Evolutionary conservation across 2,329 filamentous ascomycete species (phyloP).

Genomic region (Penicillium sp.): DNA sequence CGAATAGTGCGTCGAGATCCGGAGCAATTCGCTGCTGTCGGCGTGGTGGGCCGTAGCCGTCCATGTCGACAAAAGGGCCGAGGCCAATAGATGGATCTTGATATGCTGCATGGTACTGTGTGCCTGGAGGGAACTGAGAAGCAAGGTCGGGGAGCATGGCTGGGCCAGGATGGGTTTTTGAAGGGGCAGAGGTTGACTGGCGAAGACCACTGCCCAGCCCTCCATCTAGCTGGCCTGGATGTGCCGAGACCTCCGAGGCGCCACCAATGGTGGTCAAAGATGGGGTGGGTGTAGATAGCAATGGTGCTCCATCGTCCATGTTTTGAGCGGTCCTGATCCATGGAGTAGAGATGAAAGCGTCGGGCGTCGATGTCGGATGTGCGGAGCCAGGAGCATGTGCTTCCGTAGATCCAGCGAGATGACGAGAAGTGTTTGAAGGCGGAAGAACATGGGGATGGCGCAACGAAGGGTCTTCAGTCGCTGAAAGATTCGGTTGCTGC

Average conservation of each 20-base stretch:
- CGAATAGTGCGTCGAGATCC: constrained; percentile 54
- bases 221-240: constrained; percentile 19
- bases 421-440: constrained; percentile 7
- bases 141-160: constrained; percentile 24
- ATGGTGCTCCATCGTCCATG: constrained; percentile 24
- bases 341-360: constrained; percentile 26
- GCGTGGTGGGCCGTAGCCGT: constrained; percentile 28
- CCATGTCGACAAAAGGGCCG: constrained; percentile 31
- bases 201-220: constrained; percentile 11
- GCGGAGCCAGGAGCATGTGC: constrained; percentile 1
- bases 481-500: constrained; percentile 9
- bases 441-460: constrained; percentile 7
- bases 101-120: constrained; percentile 29
- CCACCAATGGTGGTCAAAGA: constrained; percentile 27
- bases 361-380: constrained; percentile 10
- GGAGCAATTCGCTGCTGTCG: constrained; percentile 34
- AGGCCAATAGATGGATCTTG: constrained; percentile 29
- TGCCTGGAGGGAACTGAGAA: constrained; percentile 21
- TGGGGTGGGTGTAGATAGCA: constrained; percentile 30
- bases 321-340: constrained; percentile 30
- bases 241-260: constrained; percentile 18
- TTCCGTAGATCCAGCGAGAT: constrained; percentile 3
- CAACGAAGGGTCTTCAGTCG: constrained; percentile 5
- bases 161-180: constrained; percentile 19
- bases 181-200: constrained; percentile 18